These are phyloP conservation scores for Yamadazyma pseudoaaseri DNA, from an alignment of 1,139 yeast species.

Conservation along the genomic window DNA sequence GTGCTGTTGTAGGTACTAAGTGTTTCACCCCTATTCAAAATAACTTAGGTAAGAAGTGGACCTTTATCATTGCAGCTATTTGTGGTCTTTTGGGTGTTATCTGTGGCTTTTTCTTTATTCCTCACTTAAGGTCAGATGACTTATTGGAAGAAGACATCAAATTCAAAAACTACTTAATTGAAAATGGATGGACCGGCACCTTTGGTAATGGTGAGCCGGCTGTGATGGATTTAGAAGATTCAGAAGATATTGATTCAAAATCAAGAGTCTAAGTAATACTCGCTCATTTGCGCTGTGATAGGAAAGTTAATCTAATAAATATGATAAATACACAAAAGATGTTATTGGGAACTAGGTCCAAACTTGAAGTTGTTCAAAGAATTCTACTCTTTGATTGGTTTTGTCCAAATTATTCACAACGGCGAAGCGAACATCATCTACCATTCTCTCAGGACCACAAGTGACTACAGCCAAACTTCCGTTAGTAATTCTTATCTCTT, in stretches of 20 bases:
- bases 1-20: slow-evolving; percentile 50
- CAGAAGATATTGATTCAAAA: not conserved
- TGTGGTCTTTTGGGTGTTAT: slow-evolving; percentile 67
- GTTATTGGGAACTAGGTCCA: slow-evolving; percentile 19
- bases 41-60: slow-evolving; percentile 31
- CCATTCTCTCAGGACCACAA: slow-evolving; percentile 40
- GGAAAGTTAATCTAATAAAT: no score
- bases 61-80: slow-evolving; percentile 63
- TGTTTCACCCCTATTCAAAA: slow-evolving; percentile 43
- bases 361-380: slow-evolving; percentile 28
- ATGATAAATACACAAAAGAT: no score
- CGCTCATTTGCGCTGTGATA: no score
- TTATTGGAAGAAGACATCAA: slow-evolving; percentile 63
- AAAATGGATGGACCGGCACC: slow-evolving; percentile 66
- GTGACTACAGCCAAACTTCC: slow-evolving; percentile 35
- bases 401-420: slow-evolving; percentile 22
- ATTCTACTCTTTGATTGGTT: slow-evolving; percentile 23
- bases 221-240: slow-evolving; percentile 15
- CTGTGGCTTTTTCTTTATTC: slow-evolving; percentile 61
- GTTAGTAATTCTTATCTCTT: slow-evolving; percentile 23
- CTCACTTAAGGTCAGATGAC: slow-evolving; percentile 67
- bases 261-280: no score
- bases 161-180: slow-evolving; percentile 59
- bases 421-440: slow-evolving; percentile 26
- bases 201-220: slow-evolving; percentile 46